A percentile compares a stretch with the other conserved stretches of the same genome.
Conservation (phyloP, 805 yeast species). For the Barnettozyma botsteinii region DNA sequence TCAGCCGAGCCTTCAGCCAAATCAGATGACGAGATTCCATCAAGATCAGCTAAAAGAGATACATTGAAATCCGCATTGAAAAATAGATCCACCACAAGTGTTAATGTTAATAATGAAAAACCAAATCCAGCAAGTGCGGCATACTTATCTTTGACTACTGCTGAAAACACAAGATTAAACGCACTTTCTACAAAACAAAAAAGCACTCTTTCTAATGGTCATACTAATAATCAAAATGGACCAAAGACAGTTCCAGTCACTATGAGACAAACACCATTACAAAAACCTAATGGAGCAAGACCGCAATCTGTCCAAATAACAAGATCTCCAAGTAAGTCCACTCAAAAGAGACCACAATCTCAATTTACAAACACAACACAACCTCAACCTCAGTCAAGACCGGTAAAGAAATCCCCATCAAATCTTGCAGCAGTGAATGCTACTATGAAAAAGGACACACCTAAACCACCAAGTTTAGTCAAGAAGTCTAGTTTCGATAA, state of each 20-base stretch:
- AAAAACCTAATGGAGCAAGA: background rate
- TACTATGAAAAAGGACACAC: conserved; percentile 44
- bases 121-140: conserved; percentile 54
- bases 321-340: conserved; percentile 1
- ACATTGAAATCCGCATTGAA: conserved; percentile 39
- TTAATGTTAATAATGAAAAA: conserved; percentile 14
- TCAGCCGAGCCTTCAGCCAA: conserved; percentile 8
- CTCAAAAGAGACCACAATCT: background rate
- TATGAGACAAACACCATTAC: conserved; percentile 1
- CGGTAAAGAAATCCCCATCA: conserved; percentile 13
- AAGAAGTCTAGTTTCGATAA: conserved; percentile 53
- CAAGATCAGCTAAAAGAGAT: conserved; percentile 28
- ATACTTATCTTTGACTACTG: conserved; percentile 64
- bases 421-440: conserved; percentile 40
- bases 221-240: conserved; percentile 1
- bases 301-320: background rate
- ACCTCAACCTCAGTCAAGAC: background rate
- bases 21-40: conserved; percentile 26
- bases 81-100: conserved; percentile 22
- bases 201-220: background rate
- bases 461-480: conserved; percentile 14
- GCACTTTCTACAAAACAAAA: conserved; percentile 35
- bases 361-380: background rate
- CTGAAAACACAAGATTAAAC: conserved; percentile 72
- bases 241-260: background rate